phyloP scores from a whole-genome alignment of 768 basidiomycete species.

The Daedaleopsis sinensis region DNA sequence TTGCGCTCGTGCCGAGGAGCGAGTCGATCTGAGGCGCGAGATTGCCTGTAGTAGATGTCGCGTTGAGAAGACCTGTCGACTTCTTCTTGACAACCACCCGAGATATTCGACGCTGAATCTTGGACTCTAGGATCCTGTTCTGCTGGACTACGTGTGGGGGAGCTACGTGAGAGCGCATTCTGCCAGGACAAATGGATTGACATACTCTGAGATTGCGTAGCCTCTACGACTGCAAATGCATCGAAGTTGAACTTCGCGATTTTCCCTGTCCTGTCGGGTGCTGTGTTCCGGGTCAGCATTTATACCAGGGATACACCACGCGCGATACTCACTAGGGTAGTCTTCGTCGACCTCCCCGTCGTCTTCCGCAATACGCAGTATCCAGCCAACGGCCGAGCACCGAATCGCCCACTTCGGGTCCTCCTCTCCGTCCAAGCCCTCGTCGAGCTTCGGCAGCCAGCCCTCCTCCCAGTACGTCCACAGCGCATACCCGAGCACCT shows the following conservation, averaged over 20 bases:
- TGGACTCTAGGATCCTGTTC: conserved; percentile 76
- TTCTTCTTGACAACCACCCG: conserved; percentile 64
- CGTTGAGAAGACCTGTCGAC: conserved; percentile 46
- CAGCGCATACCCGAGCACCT: conserved; percentile 91
- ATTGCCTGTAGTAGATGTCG: conserved; percentile 30
- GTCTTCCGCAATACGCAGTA: conserved; percentile 90
- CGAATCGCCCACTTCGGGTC: conserved; percentile 60
- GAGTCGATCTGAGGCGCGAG: conserved; percentile 43
- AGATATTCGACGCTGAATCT: conserved; percentile 84
- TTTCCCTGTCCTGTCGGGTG: conserved; percentile 85
- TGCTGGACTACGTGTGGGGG: conserved; percentile 59
- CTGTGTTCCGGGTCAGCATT: conserved; percentile 42
- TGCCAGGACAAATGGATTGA: not conserved
- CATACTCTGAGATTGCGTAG: conserved; percentile 69
- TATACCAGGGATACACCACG: not conserved
- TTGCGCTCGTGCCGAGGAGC: conserved; percentile 47
- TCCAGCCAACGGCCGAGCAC: conserved; percentile 86
- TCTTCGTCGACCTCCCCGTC: conserved; percentile 99
- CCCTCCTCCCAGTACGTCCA: conserved; percentile 94
- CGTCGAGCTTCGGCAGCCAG: conserved; percentile 77
- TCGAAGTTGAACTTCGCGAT: conserved; percentile 88
- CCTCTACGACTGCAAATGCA: conserved; percentile 87
- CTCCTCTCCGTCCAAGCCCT: conserved; percentile 58
- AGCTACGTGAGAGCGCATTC: not conserved
- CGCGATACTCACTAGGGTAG: conserved; percentile 79